Base-by-base conservation (phyloP, 345 rosid genomes). In the Lumnitzera littorea region DNA sequence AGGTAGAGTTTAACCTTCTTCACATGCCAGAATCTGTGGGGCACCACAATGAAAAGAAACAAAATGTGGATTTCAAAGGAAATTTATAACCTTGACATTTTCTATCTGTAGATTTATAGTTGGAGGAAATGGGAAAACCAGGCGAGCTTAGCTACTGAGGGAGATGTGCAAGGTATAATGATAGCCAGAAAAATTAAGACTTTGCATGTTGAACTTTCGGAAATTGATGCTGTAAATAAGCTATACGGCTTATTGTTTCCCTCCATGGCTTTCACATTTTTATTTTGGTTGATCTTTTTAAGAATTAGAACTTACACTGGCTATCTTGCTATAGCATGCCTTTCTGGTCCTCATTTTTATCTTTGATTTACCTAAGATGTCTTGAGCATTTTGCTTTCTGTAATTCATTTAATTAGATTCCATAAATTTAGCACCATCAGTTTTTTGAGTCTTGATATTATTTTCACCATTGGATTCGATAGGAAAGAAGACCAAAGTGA, bases 121-220 rank as follows among this genome's bases (percentile, higher is more conserved):
- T 89, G 98, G 96, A 87, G 92, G 68, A 87, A 87, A 67, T 87
- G 95, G 95, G 95, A 91, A 78, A 73, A 76, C 70, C 88, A 80
- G 70, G 79, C 80, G 16, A 83, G 67, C 58, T 25, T 72, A 61
- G 64, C 68, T 52, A 67, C 79, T 61, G 96, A 87, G 66, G 84
- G 70, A 48, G 76, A 66, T 50, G 57, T 80, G 71, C 85, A 75
- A 75, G 96, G 98, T 87, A 76, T 47, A 59, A 50, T 12, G 46
- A 12, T 24, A 29, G 52, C 55, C 10, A 50, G 20, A 20, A 51
- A 3, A 15, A 51, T 15, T 1, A 24, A 23, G 15, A 2, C 12
- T 13, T 20, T 20, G 17, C 41, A 25, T 15, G 24, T 13, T 29
- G 43, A 36, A 36, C 3, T 36, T 36, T 36, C 43, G 3, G 43